These are phyloP conservation scores for Salix viminalis DNA, from an alignment of 345 rosid genomes.

Conservation along the genomic window DNA sequence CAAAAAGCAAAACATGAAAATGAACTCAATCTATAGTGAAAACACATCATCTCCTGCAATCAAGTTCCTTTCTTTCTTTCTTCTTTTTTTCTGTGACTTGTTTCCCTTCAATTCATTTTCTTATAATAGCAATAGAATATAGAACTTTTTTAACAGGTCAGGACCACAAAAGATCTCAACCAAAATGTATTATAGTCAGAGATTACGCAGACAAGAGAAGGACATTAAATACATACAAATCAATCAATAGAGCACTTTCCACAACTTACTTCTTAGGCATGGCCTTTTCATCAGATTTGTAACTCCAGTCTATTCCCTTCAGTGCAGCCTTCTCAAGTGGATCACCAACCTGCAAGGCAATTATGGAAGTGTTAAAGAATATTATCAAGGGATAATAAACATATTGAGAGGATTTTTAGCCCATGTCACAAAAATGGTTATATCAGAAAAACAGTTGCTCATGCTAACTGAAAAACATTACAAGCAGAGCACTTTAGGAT, in stretches of 20 bases:
- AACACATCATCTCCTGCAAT: background rate
- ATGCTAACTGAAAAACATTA: background rate
- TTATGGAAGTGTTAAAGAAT: background rate
- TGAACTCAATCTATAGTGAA: background rate
- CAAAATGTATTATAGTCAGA: background rate
- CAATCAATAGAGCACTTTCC: background rate
- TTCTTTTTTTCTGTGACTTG: background rate
- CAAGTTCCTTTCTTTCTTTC: background rate
- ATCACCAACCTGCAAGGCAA: conserved; percentile 64
- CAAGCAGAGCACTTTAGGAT: background rate
- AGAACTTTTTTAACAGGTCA: background rate
- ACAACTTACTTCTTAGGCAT: conserved; percentile 76
- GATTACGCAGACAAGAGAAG: background rate
- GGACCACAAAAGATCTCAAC: background rate
- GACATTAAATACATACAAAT: background rate
- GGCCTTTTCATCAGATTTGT: conserved; percentile 98
- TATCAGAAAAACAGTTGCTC: background rate
- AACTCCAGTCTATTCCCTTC: conserved; percentile 96
- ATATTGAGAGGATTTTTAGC: background rate
- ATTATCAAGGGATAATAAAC: background rate
- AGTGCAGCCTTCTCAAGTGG: conserved; percentile 99
- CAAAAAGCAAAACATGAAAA: background rate
- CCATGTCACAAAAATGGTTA: background rate
- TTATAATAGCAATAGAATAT: background rate
- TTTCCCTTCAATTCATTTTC: background rate